Evolutionary conservation across 1,284 basidiomycete species (phyloP).

Genomic region (Cutaneotrichosporon mucoides): DNA sequence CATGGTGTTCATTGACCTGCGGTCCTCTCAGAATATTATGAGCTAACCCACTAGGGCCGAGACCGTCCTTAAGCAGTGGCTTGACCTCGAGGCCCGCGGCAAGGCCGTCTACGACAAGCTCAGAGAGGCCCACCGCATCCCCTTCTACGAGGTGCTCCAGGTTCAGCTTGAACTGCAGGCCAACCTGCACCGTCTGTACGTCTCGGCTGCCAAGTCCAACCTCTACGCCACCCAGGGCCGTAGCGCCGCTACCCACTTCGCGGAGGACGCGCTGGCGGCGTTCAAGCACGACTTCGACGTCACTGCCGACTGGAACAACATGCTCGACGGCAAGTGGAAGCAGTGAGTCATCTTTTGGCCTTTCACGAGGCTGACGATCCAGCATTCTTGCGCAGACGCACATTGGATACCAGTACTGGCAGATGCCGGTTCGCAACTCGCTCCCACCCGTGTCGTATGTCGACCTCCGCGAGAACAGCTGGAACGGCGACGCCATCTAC

Average conservation of each 20-base stretch:
- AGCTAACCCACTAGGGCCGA: conserved; percentile 60
- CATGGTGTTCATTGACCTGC: not conserved
- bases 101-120: conserved; percentile 58
- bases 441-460: conserved; percentile 27
- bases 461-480: not conserved
- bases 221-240: conserved; percentile 62
- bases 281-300: conserved; percentile 27
- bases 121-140: conserved; percentile 52
- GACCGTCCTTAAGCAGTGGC: conserved; percentile 55
- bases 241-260: conserved; percentile 59
- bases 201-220: conserved; percentile 55
- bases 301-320: conserved; percentile 55
- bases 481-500: conserved; percentile 37
- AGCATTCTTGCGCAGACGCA: conserved; percentile 64
- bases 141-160: conserved; percentile 65
- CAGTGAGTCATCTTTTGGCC: conserved; percentile 20
- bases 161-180: conserved; percentile 54
- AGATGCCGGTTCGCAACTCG: conserved; percentile 61
- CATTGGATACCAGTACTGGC: conserved; percentile 56
- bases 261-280: conserved; percentile 54
- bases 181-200: conserved; percentile 58
- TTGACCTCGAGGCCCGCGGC: conserved; percentile 54
- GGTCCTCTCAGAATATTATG: too few relatives aligned
- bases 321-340: conserved; percentile 55
- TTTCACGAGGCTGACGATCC: conserved; percentile 6